Percentiles rank a stretch among this genome's conserved stretches.
Evolutionary conservation across 768 basidiomycete species (phyloP).

Genomic region (Lactifluus hygrophoroides): DNA sequence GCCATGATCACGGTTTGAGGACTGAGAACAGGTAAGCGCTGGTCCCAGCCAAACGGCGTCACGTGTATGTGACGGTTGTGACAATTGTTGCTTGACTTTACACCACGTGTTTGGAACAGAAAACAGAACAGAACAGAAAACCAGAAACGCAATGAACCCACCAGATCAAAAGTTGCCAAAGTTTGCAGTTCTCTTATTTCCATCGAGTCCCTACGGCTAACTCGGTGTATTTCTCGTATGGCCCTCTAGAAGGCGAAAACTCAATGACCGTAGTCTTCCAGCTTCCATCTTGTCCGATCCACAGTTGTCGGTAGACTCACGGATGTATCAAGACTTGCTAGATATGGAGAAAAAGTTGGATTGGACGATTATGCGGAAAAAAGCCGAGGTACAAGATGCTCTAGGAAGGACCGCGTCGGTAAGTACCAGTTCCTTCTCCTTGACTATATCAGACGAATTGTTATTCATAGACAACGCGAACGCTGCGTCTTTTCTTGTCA

Average conservation of each 20-base stretch:
- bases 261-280: slow-evolving; percentile 72
- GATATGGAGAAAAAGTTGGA: slow-evolving; percentile 89
- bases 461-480: slow-evolving; percentile 65
- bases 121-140: too few relatives aligned
- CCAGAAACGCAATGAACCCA: too few relatives aligned
- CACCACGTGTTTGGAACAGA: too few relatives aligned
- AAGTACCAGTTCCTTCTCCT: slow-evolving; percentile 19
- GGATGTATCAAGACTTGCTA: slow-evolving; percentile 77
- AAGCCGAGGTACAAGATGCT: slow-evolving; percentile 87
- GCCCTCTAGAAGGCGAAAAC: slow-evolving; percentile 62
- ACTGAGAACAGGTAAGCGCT: too few relatives aligned
- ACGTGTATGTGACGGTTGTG: slow-evolving; percentile 2
- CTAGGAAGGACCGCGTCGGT: slow-evolving; percentile 66
- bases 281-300: slow-evolving; percentile 66
- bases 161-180: slow-evolving; percentile 29
- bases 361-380: slow-evolving; percentile 91
- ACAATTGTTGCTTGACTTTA: neutral
- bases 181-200: slow-evolving; percentile 20
- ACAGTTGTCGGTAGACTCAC: slow-evolving; percentile 71
- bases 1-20: neutral
- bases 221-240: too few relatives aligned
- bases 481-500: slow-evolving; percentile 76
- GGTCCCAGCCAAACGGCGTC: too few relatives aligned
- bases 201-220: too few relatives aligned
- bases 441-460: neutral